Base-by-base conservation (phyloP, 352 stramenopile species). In the Globisporangium mamillatum region DNA sequence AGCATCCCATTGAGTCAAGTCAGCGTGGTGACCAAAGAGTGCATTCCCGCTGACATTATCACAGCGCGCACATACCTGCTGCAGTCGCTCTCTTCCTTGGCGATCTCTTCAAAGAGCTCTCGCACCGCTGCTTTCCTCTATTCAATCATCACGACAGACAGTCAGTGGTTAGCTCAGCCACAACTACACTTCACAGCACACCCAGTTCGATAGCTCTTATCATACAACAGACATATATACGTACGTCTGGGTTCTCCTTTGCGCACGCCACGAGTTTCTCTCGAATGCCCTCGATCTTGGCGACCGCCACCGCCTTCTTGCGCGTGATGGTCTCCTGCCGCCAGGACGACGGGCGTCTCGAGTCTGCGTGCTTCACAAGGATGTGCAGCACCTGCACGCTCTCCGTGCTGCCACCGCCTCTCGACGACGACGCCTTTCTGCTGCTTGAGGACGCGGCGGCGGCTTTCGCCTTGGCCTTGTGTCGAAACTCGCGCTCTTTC, bases 51-150 rank as follows among this genome's bases (percentile, higher is more conserved):
- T n/a, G 2, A 18, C 29, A 32, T n/a, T 18, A 1, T 50, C 27
- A 8, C 8, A 14, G 29, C 44, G 3, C 18, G 50, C 46, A 93
- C 85, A 84, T 97, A 94, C 87, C 86, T 97, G 82, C 84, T 94
- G 67, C 89, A 97, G 67, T 97, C 88, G 55, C 86, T 96, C 68
- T 96, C 90, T 61, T 90, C 84, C 66, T 91, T 93, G 24, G 89
- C 90, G 63, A 96, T 92, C 69, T 92, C 75, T 67, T 94, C 86
- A 70, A 96, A 96, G 22, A 92, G 74, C 64, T 87, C 80, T 41
- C 84, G 82, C 57, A 94, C 50, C 20, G 75, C 72, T 66, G 91
- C 71, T 50, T 78, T 69, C 10, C 57, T 61, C 44, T 63, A 32
- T 20, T 32, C 9, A 54, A 24, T 29, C 4, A 48, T 27, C 68